Base-by-base conservation (phyloP, 1,139 yeast species). In the Spathaspora jeffriesii region DNA sequence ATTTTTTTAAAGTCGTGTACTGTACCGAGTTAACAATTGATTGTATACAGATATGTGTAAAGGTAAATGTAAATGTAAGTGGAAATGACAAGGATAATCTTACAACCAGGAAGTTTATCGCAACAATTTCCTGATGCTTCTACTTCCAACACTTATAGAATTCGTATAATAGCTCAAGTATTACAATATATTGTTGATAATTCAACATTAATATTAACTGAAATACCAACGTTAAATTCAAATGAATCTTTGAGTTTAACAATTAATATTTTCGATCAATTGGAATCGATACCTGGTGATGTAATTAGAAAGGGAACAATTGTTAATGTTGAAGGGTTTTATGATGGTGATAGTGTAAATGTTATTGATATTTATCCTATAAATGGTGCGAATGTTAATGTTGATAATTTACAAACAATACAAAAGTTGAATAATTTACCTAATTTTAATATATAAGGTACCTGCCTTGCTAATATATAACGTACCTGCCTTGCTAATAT, bases 121-220 rank as follows among this genome's bases (percentile, higher is more conserved):
- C 40, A 49, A 6, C 52, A 53, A 43, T 60, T 58, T 31, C 66
- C 71, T 1, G 49, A 52, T 20, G 71, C 71, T 1, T 53, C 67
- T 1, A 52, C 50, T 4, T 50, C 63, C 2, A 43, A 44, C 6
- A 57, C 59, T 1, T 55, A 53, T 11, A 52, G 67, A 40, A 55
- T 71, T 4, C 57, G 77, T 17, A 40, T 70, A 17, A 45, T 72
- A 9, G 72, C 58, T 4, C 77, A 71, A 51, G 67, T 68, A 5
- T 46, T 58, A 5, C 49, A 50, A 11, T 67, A 60, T 48, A 37
- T 38, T 13, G 53, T 53, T 5, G 28, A 38, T 4, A 50, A 46
- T 3, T 46, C 59, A 4, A 43, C 27, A 9, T 43, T 60, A 42
- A 32, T 39, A 17, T 44, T 55, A 25, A 45, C 50, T 28, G 54